phyloP scores from a whole-genome alignment of 192 early-diverging fungal genomes.

The Spizellomyces punctatus region DNA sequence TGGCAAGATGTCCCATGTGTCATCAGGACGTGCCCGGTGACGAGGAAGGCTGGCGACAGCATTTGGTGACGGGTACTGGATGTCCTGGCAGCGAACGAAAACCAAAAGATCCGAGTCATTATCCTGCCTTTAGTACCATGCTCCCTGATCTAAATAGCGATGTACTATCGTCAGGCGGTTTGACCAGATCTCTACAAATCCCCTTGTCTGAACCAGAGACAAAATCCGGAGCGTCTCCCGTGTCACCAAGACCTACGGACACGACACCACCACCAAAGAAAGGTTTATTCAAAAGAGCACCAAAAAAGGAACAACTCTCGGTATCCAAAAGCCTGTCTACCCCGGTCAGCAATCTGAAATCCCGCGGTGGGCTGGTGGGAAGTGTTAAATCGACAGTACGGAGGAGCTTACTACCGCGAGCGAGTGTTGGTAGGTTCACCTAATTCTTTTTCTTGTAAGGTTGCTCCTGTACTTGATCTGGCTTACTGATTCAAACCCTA shows the following conservation, averaged over 20 bases:
- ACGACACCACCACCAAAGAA: neutral
- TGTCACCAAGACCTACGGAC: no score
- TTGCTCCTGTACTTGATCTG: no score
- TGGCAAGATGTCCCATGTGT: conserved; percentile 65
- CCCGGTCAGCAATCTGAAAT: no score
- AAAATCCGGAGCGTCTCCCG: no score
- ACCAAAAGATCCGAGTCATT: neutral
- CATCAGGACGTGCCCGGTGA: conserved; percentile 55
- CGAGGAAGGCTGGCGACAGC: conserved; percentile 66
- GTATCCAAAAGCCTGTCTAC: neutral
- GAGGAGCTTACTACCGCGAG: neutral
- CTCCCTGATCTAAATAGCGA: no score
- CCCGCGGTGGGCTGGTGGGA: no score
- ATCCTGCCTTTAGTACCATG: no score
- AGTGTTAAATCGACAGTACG: neutral
- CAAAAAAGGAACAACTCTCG: neutral
- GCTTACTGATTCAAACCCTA: no score
- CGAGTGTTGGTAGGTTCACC: neutral
- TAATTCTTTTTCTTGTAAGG: neutral
- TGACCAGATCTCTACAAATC: no score
- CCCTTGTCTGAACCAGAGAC: no score
- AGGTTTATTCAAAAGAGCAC: neutral
- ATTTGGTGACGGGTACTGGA: conserved; percentile 57
- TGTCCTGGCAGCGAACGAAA: conserved; percentile 55
- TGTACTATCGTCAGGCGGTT: no score